Conservation (phyloP, 75 land plant species). For the Cupressus sempervirens region DNA sequence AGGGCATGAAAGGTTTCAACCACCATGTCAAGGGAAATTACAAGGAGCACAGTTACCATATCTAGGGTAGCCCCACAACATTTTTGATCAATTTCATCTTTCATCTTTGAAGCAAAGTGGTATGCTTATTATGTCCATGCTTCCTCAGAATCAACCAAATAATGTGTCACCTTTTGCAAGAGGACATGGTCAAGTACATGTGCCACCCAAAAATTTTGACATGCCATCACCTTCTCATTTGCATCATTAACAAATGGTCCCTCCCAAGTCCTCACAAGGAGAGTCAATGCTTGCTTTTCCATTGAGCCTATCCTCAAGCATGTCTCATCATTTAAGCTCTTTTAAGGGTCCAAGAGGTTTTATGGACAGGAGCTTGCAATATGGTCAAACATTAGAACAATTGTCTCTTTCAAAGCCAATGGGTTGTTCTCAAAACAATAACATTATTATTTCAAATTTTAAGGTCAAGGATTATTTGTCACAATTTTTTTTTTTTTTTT, state of each 20-base stretch:
- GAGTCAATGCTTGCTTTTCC: constrained; percentile 17
- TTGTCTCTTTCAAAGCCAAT: constrained; percentile 1
- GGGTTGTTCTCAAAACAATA: too few species aligned
- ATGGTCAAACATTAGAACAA: constrained; percentile 9
- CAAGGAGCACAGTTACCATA: constrained; percentile 10
- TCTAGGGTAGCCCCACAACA: not conserved
- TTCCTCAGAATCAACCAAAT: constrained; percentile 9
- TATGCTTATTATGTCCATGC: constrained; percentile 9
- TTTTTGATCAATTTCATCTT: constrained; percentile 10
- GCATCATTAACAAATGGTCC: constrained; percentile 9
- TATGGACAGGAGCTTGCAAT: constrained; percentile 13
- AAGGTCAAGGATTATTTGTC: too few species aligned
- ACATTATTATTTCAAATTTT: too few species aligned
- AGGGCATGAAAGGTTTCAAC: constrained; percentile 11
- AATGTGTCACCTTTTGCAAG: constrained; percentile 24
- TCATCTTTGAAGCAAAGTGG: constrained; percentile 1
- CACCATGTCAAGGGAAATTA: constrained; percentile 9
- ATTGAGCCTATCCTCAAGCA: constrained; percentile 13
- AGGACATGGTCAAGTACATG: constrained; percentile 18
- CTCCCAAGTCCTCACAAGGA: constrained; percentile 13
- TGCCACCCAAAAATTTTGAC: constrained; percentile 18
- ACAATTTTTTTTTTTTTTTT: too few species aligned
- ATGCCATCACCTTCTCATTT: constrained; percentile 3
- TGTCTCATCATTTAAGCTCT: constrained; percentile 14
- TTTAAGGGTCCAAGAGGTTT: constrained; percentile 24